Base-by-base conservation (phyloP, 306 rosid species). In the Vicia villosa region DNA sequence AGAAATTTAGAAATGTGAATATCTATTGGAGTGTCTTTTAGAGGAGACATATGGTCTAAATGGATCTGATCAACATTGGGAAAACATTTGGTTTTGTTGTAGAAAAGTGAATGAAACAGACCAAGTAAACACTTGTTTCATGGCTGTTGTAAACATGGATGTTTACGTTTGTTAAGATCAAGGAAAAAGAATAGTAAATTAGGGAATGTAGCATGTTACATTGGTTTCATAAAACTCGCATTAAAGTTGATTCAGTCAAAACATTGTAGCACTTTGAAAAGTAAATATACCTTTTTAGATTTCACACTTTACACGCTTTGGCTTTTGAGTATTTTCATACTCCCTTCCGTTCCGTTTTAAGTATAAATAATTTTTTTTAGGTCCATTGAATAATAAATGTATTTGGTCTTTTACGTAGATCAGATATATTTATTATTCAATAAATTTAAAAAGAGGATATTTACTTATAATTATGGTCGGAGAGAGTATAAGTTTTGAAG, bases 1-100 rank as follows among this genome's bases (percentile, higher is more conserved):
- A 28, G 68, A 65, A 45, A 49, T 61, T 20, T 60, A 62, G 80
- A 67, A 51, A 63, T 79, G 45, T 74, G 69, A 70, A 77, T 54
- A 24, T 26, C 38, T 13, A 79, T 79, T 68, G 32, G 36, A 14
- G 5, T 74, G 79, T 70, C 77, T 50, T 42, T 65, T 73, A 63
- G 63, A 65, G 65, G 73, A 63, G 63, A 77, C 73, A 45, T 51
- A 10, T 62, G 16, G 73, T 77, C 73, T 42, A 59, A 62, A 72
- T 37, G 62, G 69, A 78, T 40, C 32, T 58, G 49, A 19, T 19
- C 10, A 72, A 22, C 65, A 66, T 14, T 34, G 47, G 72, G 22
- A 47, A 66, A 58, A 50, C 14, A 42, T 11, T 5, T 20, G 57
- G 56, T 30, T 8, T n/a, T 11, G 80, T 66, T 45, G 17, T 45